Percentiles rank a stretch among this genome's conserved stretches.
These are phyloP conservation scores for Sphagnum tenellum DNA, from an alignment of 225 moss, liverwort and hornwort genomes.

Conservation along the genomic window DNA sequence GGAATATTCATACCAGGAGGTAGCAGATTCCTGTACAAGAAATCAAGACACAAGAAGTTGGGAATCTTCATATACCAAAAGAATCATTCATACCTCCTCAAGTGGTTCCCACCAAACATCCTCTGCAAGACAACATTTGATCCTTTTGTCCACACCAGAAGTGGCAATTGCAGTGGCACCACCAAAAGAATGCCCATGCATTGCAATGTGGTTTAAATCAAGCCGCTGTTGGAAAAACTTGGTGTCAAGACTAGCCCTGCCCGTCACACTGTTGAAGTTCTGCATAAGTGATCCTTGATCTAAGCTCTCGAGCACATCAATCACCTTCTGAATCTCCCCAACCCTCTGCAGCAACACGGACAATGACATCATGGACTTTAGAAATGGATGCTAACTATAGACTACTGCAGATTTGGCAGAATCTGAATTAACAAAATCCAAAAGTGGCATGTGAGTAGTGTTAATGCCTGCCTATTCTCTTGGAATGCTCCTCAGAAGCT, in stretches of 20 bases:
- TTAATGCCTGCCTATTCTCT: too few relatives aligned
- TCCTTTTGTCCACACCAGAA: conserved; percentile 54
- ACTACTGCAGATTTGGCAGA: too few relatives aligned
- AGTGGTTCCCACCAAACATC: conserved; percentile 92
- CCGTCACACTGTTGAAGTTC: conserved; percentile 50
- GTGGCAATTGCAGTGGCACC: conserved; percentile 60
- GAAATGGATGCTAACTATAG: too few relatives aligned
- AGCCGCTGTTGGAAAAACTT: conserved; percentile 59
- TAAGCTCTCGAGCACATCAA: conserved; percentile 65
- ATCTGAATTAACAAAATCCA: too few relatives aligned
- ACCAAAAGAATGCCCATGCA: conserved; percentile 87
- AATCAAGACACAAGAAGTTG: conserved; percentile 17
- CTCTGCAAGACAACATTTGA: conserved; percentile 80
- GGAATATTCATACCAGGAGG: conserved; percentile 27
- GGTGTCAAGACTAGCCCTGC: conserved; percentile 61
- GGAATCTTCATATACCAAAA: too few relatives aligned
- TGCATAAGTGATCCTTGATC: conserved; percentile 71
- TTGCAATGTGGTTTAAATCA: conserved; percentile 48
- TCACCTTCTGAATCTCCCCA: conserved; percentile 53
- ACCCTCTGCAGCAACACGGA: conserved; percentile 38
- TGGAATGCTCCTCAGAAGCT: conserved; percentile 23
- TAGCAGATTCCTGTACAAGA: conserved; percentile 45
- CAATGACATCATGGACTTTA: too few relatives aligned
- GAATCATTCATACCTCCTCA: conserved; percentile 35
- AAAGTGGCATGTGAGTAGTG: too few relatives aligned